Evolutionary conservation across 768 basidiomycete species (phyloP), one percentile per base, ranked within the genome.

Genomic region (Kwoniella sp.): DNA sequence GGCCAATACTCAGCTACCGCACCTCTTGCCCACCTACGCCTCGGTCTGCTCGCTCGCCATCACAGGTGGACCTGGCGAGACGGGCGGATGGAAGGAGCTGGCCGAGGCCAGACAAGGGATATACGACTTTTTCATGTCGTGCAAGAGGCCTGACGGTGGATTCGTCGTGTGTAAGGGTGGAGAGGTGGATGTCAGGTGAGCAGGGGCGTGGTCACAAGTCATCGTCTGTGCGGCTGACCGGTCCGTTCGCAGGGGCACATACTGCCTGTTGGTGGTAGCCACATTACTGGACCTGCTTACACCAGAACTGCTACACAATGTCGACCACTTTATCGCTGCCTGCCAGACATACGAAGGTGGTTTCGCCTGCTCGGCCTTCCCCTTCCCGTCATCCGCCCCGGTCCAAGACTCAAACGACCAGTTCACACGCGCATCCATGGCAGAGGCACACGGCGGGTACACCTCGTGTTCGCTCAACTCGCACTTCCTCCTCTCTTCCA

Each of bases 331-430:
- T 77, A 78, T 99, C 46, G 83, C 84, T 25, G 57, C 64, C 3
- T 95, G 89, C 70, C 95, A 98, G 72, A 98, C 92, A 0, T 98
- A 93, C 76, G 95, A 99, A 74, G 95, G 95, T 28, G 93, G 95
- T 0, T 92, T 99, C 68, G 80, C 88, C 0, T 85, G 83, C 1
- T 78, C 88, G 0, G 86, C 88, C 0, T 83, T 87, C 46, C 83
- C 88, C 0, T 85, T 83, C 53, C 81, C 81, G 75, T 22, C 55
- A 40, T 15, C 40, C 20, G 31, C 19, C 33, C 44, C 51, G 29
- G n/a, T 43, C 17, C n/a, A 12, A 2, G 41, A 43, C 9, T n/a
- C 25, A 7, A 25, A 31, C 54, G 23, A 49, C 34, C 11, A 43
- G 41, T 39, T 33, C 42, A 36, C 31, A 20, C 36, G 60, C 33